These are phyloP conservation scores for Inonotus hispidus DNA, from an alignment of 1,284 basidiomycete genomes.

Conservation along the genomic window DNA sequence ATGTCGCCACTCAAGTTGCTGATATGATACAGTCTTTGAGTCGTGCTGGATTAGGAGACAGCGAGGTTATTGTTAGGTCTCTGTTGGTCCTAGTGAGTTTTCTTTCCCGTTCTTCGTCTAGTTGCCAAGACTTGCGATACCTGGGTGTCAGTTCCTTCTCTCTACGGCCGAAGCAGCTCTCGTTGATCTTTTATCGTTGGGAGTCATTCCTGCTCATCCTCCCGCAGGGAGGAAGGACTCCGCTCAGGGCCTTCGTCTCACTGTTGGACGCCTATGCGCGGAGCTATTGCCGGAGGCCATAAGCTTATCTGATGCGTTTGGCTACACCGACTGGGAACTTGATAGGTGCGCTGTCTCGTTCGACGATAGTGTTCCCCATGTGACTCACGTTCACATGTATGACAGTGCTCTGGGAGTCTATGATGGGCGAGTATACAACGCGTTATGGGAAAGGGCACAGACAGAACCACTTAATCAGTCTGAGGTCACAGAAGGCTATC, in stretches of 20 bases:
- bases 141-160: slow-evolving; percentile 50
- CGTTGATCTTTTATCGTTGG: slow-evolving; percentile 53
- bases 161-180: slow-evolving; percentile 51
- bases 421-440: slow-evolving; percentile 66
- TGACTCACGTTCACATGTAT: neutral
- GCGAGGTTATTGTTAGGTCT: slow-evolving; percentile 1
- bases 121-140: neutral
- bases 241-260: slow-evolving; percentile 46
- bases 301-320: slow-evolving; percentile 70
- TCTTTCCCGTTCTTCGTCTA: neutral
- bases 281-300: slow-evolving; percentile 63
- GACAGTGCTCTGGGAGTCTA: slow-evolving; percentile 56
- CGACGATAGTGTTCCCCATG: neutral
- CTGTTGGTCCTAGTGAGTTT: slow-evolving; percentile 10
- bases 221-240: slow-evolving; percentile 32
- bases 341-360: slow-evolving; percentile 44
- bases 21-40: slow-evolving; percentile 35
- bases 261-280: slow-evolving; percentile 45
- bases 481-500: slow-evolving; percentile 48
- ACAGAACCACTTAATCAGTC: slow-evolving; percentile 58
- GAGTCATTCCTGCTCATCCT: slow-evolving; percentile 32
- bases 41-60: slow-evolving; percentile 28
- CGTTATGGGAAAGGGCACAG: slow-evolving; percentile 60
- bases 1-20: slow-evolving; percentile 49
- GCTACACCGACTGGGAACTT: slow-evolving; percentile 73